Evolutionary conservation across 2,329 filamentous ascomycete genomes (phyloP), one percentile per base, ranked within the genome.

Genomic region (Lachnellula hyalina): DNA sequence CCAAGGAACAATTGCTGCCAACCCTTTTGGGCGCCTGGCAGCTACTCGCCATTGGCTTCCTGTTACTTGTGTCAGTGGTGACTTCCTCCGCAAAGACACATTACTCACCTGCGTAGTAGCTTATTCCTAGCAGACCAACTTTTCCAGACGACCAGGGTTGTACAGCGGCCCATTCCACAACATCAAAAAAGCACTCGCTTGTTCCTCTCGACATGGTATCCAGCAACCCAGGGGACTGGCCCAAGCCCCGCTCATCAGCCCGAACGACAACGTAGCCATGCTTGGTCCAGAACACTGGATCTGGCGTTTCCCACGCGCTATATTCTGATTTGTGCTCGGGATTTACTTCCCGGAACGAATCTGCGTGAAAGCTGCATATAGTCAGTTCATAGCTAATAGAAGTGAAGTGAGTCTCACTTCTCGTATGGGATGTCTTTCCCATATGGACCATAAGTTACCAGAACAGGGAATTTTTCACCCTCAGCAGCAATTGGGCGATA

Each of bases 391-490:
- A 32, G 8, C 5, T 15, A 42, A 41, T 25, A 11, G 15, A 44
- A 23, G 4, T 25, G 5, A n/a, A 19, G 3, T 11, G n/a, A 3
- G 52, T 51, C 69, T 61, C 62, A 76, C 73, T 77, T 72, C 54
- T 75, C 72, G 66, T 89, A 89, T 19, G 76, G 79, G 36, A 88
- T 86, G 61, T 89, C 85, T 62, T 90, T 89, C 46, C 86, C 86
- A 59, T 89, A 89, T 0, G 86, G 86, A 0, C 86, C 86, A 60
- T 89, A 89, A 0, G 85, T 89, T 2, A 86, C 80, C 8, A 89
- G 67, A 0, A 87, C 85, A 0, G 86, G 86, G 21, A 75, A 75
- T 42, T 60, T 66, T 9, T 52, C 52, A 57, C 68, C 72, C 21
- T 73, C 67, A 1, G 57, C 44, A 7, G 54, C 58, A 47, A 76